Percentiles rank a stretch among this genome's conserved stretches.
phyloP scores from a whole-genome alignment of 1,284 basidiomycete genomes.

The Austroboletus niveus region DNA sequence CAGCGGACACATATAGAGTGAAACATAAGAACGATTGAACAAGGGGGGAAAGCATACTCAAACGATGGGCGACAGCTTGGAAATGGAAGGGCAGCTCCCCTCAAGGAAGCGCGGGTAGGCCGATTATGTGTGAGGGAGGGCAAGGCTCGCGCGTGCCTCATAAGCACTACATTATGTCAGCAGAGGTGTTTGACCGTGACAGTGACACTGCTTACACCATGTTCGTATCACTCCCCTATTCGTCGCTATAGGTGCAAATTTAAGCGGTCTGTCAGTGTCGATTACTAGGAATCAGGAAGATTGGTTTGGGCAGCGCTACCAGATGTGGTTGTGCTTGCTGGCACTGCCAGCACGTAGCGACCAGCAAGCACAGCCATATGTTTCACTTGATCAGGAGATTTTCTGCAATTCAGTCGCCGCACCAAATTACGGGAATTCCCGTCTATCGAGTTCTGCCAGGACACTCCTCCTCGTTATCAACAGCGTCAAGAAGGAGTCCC shows the following conservation, averaged over 20 bases:
- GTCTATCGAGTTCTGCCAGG: slow-evolving; percentile 4
- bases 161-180: not conserved
- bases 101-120: slow-evolving; percentile 1
- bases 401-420: not conserved
- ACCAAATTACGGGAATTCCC: slow-evolving; percentile 29
- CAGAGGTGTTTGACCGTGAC: too few relatives aligned
- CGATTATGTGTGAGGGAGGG: slow-evolving; percentile 20
- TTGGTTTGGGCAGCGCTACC: too few relatives aligned
- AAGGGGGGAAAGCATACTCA: slow-evolving; percentile 23
- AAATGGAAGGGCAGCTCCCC: slow-evolving; percentile 3
- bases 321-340: too few relatives aligned
- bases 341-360: too few relatives aligned
- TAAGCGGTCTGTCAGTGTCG: too few relatives aligned
- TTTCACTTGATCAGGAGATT: too few relatives aligned
- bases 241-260: too few relatives aligned
- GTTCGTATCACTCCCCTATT: too few relatives aligned
- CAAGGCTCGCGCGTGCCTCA: not conserved
- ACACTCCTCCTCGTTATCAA: slow-evolving; percentile 15
- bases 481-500: slow-evolving; percentile 30
- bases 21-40: slow-evolving; percentile 21
- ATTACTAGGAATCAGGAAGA: too few relatives aligned
- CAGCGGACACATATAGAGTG: slow-evolving; percentile 20
- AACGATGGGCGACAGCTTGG: slow-evolving; percentile 13
- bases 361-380: too few relatives aligned
- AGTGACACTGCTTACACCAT: too few relatives aligned